Evolutionary conservation across 1,284 basidiomycete species (phyloP).

Genomic region (Sanghuangporus sanghuang): DNA sequence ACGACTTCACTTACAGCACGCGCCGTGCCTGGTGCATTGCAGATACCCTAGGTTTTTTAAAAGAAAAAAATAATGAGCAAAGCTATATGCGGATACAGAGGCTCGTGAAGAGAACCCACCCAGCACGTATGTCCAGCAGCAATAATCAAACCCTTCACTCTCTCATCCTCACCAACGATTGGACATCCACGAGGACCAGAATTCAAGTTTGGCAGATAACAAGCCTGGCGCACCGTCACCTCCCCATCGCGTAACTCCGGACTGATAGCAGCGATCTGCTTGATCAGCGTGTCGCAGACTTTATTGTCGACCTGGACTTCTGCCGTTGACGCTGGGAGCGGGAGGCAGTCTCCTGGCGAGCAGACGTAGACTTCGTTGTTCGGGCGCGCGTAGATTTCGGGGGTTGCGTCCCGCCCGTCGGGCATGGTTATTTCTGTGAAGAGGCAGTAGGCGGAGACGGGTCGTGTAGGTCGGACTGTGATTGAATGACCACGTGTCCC

Average conservation of each 20-base stretch:
- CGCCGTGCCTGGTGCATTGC: constrained; percentile 67
- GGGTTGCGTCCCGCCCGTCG: constrained; percentile 43
- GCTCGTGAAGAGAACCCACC: constrained; percentile 32
- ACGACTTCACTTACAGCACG: constrained; percentile 53
- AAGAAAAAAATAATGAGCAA: neutral
- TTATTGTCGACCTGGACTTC: constrained; percentile 47
- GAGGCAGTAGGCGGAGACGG: constrained; percentile 25
- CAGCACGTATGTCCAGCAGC: constrained; percentile 69
- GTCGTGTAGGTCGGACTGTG: constrained; percentile 41
- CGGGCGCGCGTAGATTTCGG: constrained; percentile 70
- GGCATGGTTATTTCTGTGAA: constrained; percentile 19
- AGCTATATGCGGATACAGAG: neutral
- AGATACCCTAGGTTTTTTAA: constrained; percentile 48
- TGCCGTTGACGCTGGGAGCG: constrained; percentile 56
- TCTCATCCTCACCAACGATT: constrained; percentile 51
- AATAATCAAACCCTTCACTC: constrained; percentile 51
- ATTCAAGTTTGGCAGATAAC: constrained; percentile 56
- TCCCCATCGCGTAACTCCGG: constrained; percentile 44
- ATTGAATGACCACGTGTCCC: constrained; percentile 66
- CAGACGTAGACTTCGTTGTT: constrained; percentile 66
- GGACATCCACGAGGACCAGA: constrained; percentile 42
- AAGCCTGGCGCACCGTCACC: constrained; percentile 57
- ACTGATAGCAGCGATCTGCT: constrained; percentile 55
- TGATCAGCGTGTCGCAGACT: constrained; percentile 50
- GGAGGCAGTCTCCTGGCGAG: constrained; percentile 56